Evolutionary conservation across 441 rosid species (phyloP).

Genomic region (Croton laevigatus): DNA sequence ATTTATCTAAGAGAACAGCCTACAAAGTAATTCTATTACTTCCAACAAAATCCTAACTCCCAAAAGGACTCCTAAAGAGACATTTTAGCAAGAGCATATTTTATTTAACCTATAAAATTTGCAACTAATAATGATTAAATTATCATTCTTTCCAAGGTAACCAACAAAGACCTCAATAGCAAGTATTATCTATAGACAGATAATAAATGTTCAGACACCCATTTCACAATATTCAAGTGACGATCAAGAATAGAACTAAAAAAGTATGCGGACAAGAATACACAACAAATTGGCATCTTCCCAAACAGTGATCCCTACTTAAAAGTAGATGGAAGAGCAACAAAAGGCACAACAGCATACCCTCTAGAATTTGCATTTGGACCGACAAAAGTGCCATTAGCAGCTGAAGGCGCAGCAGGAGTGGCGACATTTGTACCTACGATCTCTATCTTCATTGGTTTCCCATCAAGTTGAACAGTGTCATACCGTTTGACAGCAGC

Average conservation of each 20-base stretch:
- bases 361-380: slow-evolving; percentile 57
- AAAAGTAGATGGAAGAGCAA: not conserved
- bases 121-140: not conserved
- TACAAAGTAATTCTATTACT: not conserved
- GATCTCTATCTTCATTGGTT: slow-evolving; percentile 89
- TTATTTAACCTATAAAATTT: not conserved
- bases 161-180: not conserved
- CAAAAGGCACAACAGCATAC: slow-evolving; percentile 33
- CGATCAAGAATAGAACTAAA: not conserved
- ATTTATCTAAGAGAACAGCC: not conserved
- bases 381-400: slow-evolving; percentile 42
- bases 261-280: not conserved
- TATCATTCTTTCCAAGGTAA: too few relatives aligned
- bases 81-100: not conserved
- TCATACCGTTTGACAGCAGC: slow-evolving; percentile 88
- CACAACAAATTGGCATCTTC: not conserved
- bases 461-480: slow-evolving; percentile 88
- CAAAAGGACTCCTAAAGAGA: not conserved
- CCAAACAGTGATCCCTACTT: not conserved
- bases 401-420: slow-evolving; percentile 40
- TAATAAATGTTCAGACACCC: not conserved
- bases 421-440: slow-evolving; percentile 61
- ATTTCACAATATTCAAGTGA: not conserved
- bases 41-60: not conserved
- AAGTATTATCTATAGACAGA: not conserved